A percentile compares a stretch with the other conserved stretches of the same genome.
Conservation (phyloP, 768 basidiomycete species). For the Leccinum pellstonianum region DNA sequence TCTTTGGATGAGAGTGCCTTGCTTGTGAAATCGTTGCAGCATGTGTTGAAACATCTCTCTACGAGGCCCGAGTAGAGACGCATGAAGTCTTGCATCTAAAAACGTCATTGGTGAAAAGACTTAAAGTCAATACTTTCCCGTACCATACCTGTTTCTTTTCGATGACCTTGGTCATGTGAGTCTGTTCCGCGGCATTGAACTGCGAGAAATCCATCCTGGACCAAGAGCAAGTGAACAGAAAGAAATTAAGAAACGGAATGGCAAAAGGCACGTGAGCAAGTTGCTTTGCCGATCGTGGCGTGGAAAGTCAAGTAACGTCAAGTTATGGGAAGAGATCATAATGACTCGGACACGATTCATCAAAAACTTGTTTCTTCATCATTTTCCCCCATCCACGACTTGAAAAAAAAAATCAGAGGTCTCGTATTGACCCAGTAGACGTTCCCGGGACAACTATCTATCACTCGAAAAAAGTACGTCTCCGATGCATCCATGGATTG, state of each 20-base stretch:
- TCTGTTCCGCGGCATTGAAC: conserved; percentile 88
- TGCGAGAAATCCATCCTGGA: conserved; percentile 83
- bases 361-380: not conserved
- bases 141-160: conserved; percentile 92
- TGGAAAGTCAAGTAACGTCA: not conserved
- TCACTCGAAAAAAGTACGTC: conserved; percentile 20
- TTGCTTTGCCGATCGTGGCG: conserved; percentile 11
- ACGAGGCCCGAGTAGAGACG: conserved; percentile 91
- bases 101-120: not conserved
- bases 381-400: conserved; percentile 1
- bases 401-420: not conserved
- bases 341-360: not conserved
- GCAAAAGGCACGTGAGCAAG: conserved; percentile 8
- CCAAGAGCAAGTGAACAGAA: conserved; percentile 1
- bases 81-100: conserved; percentile 98
- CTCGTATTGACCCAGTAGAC: conserved; percentile 13
- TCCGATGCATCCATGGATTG: not conserved
- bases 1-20: conserved; percentile 93
- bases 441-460: not conserved
- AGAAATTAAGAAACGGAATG: not conserved
- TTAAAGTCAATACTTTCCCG: conserved; percentile 10
- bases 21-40: conserved; percentile 96
- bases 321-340: not conserved
- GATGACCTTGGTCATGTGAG: conserved; percentile 92
- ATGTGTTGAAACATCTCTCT: conserved; percentile 93